Evolutionary conservation across 768 basidiomycete species (phyloP).

Genomic region (Brasilioporus rufonigricans): DNA sequence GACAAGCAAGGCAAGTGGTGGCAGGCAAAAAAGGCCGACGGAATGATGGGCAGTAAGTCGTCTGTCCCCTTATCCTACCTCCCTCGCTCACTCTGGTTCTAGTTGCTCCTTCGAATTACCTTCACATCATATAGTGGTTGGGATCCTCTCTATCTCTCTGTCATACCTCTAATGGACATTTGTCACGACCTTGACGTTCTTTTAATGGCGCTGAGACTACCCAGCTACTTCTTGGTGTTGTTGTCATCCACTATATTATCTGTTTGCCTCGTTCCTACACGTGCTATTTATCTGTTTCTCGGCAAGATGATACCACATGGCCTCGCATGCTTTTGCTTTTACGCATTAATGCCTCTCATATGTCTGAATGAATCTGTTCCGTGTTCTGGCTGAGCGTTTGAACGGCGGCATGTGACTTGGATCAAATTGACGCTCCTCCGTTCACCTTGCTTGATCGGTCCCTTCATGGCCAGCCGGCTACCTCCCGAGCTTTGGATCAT

Average conservation of each 20-base stretch:
- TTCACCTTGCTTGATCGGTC: background rate
- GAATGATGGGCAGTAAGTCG: constrained; percentile 70
- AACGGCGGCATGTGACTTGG: constrained; percentile 4
- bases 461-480: constrained; percentile 21
- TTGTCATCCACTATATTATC: constrained; percentile 33
- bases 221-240: constrained; percentile 21
- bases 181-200: constrained; percentile 32
- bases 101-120: constrained; percentile 87
- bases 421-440: background rate
- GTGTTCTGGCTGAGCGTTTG: background rate
- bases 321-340: constrained; percentile 17
- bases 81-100: constrained; percentile 15
- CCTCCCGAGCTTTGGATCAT: constrained; percentile 57
- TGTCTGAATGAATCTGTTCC: background rate
- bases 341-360: constrained; percentile 3
- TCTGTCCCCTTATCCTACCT: background rate
- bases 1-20: constrained; percentile 96
- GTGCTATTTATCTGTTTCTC: constrained; percentile 28
- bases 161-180: constrained; percentile 24
- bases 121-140: constrained; percentile 64
- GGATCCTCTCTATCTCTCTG: constrained; percentile 6
- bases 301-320: constrained; percentile 33
- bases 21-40: constrained; percentile 82
- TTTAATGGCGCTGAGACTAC: constrained; percentile 27
- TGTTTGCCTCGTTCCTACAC: constrained; percentile 13